phyloP scores from a whole-genome alignment of 2,329 filamentous ascomycete genomes.

The Aspergillus sp. region DNA sequence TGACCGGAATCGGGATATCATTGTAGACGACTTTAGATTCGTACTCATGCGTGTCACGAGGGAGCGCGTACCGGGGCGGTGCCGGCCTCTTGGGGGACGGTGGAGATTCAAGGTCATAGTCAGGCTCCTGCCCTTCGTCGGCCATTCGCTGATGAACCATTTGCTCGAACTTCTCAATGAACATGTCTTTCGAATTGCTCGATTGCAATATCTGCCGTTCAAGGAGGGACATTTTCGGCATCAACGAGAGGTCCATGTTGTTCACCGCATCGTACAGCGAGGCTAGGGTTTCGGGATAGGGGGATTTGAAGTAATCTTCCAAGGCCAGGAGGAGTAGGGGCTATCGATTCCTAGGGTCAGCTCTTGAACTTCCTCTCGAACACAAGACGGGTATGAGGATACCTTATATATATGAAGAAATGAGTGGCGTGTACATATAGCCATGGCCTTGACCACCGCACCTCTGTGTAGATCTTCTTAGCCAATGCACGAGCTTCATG shows the following conservation, averaged over 20 bases:
- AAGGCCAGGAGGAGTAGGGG: conserved; percentile 85
- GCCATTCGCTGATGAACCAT: conserved; percentile 83
- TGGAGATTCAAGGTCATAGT: conserved; percentile 33
- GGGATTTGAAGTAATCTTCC: conserved; percentile 95
- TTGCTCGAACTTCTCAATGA: conserved; percentile 94
- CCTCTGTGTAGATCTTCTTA: conserved; percentile 56
- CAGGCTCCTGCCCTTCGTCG: conserved; percentile 52
- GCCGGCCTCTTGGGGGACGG: conserved; percentile 56
- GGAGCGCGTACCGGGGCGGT: conserved; percentile 68
- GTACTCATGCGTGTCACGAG: conserved; percentile 95
- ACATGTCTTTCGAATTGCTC: conserved; percentile 92
- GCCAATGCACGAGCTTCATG: background rate
- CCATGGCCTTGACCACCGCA: conserved; percentile 96
- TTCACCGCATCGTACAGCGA: conserved; percentile 92
- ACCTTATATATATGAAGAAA: conserved; percentile 99
- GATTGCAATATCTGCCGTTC: conserved; percentile 85
- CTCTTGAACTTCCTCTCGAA: background rate
- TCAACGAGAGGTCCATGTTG: conserved; percentile 90
- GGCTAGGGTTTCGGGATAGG: conserved; percentile 81
- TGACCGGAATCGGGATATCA: conserved; percentile 93
- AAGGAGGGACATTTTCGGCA: conserved; percentile 80
- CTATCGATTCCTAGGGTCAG: conserved; percentile 44
- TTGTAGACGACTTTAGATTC: conserved; percentile 96
- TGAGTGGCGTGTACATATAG: conserved; percentile 94
- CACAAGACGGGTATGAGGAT: conserved; percentile 20